A percentile compares a stretch with the other conserved stretches of the same genome.
phyloP scores from a whole-genome alignment of 306 rosid species.

The Crotalaria pallida region DNA sequence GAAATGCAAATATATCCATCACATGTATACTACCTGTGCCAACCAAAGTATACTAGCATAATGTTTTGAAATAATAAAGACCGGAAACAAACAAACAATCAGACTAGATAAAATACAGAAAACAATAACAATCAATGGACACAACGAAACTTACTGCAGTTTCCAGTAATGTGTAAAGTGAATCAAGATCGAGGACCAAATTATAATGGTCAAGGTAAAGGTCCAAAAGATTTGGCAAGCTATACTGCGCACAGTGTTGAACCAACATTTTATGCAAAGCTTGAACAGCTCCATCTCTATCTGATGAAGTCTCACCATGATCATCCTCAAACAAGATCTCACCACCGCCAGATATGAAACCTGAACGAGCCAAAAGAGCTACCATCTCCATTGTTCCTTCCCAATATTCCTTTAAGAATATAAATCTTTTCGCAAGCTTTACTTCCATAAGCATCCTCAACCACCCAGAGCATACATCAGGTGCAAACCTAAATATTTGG shows the following conservation, averaged over 20 bases:
- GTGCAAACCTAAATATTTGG: constrained; percentile 57
- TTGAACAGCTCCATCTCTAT: constrained; percentile 39
- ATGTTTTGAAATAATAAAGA: constrained; percentile 13
- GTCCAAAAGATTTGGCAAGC: constrained; percentile 85
- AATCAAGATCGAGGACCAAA: constrained; percentile 52
- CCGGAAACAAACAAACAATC: constrained; percentile 24
- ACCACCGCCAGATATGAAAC: constrained; percentile 49
- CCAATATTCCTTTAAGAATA: constrained; percentile 88
- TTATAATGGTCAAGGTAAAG: constrained; percentile 75
- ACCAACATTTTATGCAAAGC: constrained; percentile 69
- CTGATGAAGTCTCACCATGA: constrained; percentile 37
- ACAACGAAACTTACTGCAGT: constrained; percentile 69
- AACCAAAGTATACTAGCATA: constrained; percentile 5
- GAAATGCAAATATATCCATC: neutral
- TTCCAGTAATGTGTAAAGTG: constrained; percentile 64
- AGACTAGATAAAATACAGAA: constrained; percentile 22
- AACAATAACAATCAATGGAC: constrained; percentile 21
- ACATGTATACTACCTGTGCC: neutral
- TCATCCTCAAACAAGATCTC: constrained; percentile 34
- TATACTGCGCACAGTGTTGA: constrained; percentile 60
- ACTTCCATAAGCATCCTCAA: constrained; percentile 68
- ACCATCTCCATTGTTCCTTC: constrained; percentile 73
- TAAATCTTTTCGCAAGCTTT: constrained; percentile 67
- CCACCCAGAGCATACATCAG: constrained; percentile 63
- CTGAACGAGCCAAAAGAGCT: constrained; percentile 71